Evolutionary conservation across 768 basidiomycete genomes (phyloP), one percentile per base, ranked within the genome.

Genomic region (Amanita pallidorosea): DNA sequence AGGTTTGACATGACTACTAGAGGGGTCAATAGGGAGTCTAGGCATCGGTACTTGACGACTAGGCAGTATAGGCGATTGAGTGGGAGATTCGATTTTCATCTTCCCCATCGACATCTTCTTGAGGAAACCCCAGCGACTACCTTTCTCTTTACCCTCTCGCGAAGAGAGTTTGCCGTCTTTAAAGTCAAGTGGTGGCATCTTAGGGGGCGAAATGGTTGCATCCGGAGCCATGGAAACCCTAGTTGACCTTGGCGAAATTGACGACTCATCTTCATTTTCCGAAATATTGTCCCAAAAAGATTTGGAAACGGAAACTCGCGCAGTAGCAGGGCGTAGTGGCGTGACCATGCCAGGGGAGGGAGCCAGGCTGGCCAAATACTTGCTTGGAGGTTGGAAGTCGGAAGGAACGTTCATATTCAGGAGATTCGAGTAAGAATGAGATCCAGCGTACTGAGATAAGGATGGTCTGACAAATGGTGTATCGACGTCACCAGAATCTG

Each of bases 61-160:
- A 58, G 55, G 67, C 51, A 57, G 65, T 57, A 66, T 67, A 36
- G 65, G 68, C 8, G 69, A 63, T 25, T 74, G 67, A 5, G 73
- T 60, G 25, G 81, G 74, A 13, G 75, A 65, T 43, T 89, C 88
- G n/a, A 69, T 56, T 58, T 80, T 81, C 70, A 95, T 85, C 65
- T 87, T 90, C 12, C 91, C 85, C 90, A 94, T 95, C 5, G 92
- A 95, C 92, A 97, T 96, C 70, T 97, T 97, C 70, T 93, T 91
- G 53, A 97, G 70, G 70, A 97, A 95, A 3, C 93, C 92, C 93
- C 94, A 95, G 51, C 88, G 83, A 48, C 83, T 81, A 35, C 70
- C 69, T 64, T 87, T 85, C 58, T 83, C 80, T 58, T 79, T 78
- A 37, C 63, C 66, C 27, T 71, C 70, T 51, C 65, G 66, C 20